Base-by-base conservation (phyloP, 2,329 filamentous ascomycete species). In the Colletotrichum musae region DNA sequence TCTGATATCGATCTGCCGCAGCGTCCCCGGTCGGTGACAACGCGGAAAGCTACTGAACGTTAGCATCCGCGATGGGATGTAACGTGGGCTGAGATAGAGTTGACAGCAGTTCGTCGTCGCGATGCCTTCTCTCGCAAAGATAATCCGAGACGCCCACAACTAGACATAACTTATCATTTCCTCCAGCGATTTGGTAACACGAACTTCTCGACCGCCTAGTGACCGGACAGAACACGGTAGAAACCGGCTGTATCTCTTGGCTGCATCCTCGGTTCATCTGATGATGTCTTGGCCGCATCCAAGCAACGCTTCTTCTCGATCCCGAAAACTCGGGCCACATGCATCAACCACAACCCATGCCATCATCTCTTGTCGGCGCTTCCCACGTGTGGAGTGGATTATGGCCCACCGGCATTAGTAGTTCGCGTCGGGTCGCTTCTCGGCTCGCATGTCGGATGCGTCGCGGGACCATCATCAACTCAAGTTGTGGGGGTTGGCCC, bases 371-470 rank as follows among this genome's bases (percentile, higher is more conserved):
- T 9, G 32, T 36, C 32, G 32, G 52, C 21, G 13, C 43, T 53
- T 52, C 26, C 60, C 60, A 68, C 65, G 65, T 68, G 65, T 13
- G 54, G 2, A 36, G 65, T 64, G 65, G 65, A 59, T 16, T 32
- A 39, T 4, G 21, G 9, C 21, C 21, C 28, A 4, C 28, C 21
- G 51, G 32, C 10, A 32, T 7, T 32, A 36, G 47, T 15, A 48
- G 52, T 58, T 54, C 47, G 54, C 65, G 53, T 68, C 65, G 65
- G 65, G 39, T 68, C 65, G 65, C 65, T 16, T 68, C 26, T 65
- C 65, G 65, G 65, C 39, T 68, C 65, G 65, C 65, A 64, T 68
- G 39, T 68, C 60, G 65, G 65, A 58, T 64, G 39, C 54, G 36
- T 10, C 50, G 10, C 12, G 32, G 39, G 36, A 53, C 21, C 45